Base-by-base conservation (phyloP, 768 basidiomycete species). In the Pulveroboletus sp. region DNA sequence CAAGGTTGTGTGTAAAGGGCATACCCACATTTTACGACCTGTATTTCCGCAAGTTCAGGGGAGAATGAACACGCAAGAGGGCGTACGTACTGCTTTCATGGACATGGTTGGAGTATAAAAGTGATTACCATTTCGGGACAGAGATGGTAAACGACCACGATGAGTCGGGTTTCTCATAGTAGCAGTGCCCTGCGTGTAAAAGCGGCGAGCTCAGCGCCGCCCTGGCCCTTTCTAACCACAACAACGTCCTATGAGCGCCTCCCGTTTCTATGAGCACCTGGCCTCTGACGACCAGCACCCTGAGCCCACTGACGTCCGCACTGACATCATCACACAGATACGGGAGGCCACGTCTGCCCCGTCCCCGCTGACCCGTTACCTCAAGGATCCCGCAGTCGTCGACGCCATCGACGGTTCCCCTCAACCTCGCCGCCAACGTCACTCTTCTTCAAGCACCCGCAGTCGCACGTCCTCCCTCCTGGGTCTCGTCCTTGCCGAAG, bases 31-130 rank as follows among this genome's bases (percentile, higher is more conserved):
- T 84, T 83, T 55, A 82, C 80, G 57, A 81, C 72, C 81, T 84
- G 27, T n/a, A n/a, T n/a, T n/a, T n/a, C n/a, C n/a, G 49, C 1
- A 1, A 6, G 14, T 1, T 38, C 2, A 38, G 41, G 6, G 1
- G 11, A 50, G 40, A 26, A 22, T 34, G 7, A 26, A 8, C 37
- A 31, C 0, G 16, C 14, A 45, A 37, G 36, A 12, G 27, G 49
- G 35, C 5, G 26, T 38, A 71, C 85, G 57, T 60, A 89, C 88
- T 61, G 86, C 86, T 77, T 86, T 89, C 68, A 86, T 68, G 45
- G 86, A 79, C 86, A 89, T 87, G 40, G 20, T 20, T 11, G 37
- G 9, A n/a, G 14, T 14, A 17, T 6, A 22, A 20, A 36, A 17
- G 0, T 19, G n/a, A 30, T 49, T 49, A 50, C 50, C 23, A 16